These are phyloP conservation scores for Dichomitus squalens DNA, from an alignment of 1,284 basidiomycete species.

Conservation along the genomic window DNA sequence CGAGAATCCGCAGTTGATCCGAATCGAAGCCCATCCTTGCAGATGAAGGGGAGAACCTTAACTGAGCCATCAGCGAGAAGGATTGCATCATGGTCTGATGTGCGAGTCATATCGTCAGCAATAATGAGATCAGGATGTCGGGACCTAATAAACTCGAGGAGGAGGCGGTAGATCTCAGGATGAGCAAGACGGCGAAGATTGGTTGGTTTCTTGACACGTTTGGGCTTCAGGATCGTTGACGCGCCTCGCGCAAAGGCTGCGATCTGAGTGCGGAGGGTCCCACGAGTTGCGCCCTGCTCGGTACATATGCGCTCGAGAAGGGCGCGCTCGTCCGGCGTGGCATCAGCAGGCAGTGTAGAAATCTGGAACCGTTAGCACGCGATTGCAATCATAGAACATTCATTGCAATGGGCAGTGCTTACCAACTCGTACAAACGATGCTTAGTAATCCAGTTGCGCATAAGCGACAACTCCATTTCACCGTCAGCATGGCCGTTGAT, in stretches of 20 bases:
- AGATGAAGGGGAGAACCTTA: not conserved
- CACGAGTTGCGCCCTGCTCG: not conserved
- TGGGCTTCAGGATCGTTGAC: not conserved
- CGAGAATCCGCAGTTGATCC: not conserved
- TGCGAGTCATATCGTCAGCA: not conserved
- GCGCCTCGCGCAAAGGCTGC: not conserved
- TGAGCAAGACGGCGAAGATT: slow-evolving; percentile 1
- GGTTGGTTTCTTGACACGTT: not conserved
- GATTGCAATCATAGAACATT: no score
- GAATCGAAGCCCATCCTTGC: not conserved
- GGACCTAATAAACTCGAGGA: not conserved
- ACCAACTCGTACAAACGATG: slow-evolving; percentile 34
- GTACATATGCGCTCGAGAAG: not conserved
- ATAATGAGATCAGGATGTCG: not conserved
- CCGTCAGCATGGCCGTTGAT: slow-evolving; percentile 37
- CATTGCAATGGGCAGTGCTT: not conserved
- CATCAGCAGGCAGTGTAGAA: not conserved
- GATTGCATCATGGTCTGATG: not conserved
- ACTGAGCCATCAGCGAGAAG: not conserved
- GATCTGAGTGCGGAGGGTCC: not conserved
- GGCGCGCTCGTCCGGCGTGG: not conserved
- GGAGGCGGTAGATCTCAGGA: not conserved
- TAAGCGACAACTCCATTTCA: slow-evolving; percentile 34
- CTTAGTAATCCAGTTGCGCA: slow-evolving; percentile 35
- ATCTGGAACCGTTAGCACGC: no score